phyloP scores from a whole-genome alignment of 2,329 filamentous ascomycete species.

The Colletotrichum scovillei region DNA sequence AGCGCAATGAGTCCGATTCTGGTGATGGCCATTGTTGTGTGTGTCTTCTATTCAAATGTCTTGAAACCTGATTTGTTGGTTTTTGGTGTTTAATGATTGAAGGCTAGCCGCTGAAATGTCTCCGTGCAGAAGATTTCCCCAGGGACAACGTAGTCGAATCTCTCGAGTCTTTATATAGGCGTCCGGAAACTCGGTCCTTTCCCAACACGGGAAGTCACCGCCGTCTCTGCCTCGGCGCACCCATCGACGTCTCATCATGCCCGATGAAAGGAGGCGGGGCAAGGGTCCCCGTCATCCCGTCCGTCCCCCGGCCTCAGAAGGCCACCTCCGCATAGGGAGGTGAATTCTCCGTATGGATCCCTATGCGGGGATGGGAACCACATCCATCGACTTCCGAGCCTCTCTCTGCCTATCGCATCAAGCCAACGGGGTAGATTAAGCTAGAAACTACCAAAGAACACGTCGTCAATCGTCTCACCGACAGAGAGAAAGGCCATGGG shows the following conservation, averaged over 20 bases:
- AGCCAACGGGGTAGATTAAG: background rate
- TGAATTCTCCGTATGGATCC: background rate
- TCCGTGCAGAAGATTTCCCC: too few species aligned
- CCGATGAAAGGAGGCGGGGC: background rate
- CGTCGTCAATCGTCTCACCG: background rate
- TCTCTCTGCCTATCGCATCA: background rate
- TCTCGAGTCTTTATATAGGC: constrained; percentile 12
- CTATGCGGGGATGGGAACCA: background rate
- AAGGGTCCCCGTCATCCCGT: background rate
- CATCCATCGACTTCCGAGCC: background rate
- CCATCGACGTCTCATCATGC: constrained; percentile 16
- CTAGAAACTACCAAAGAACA: background rate
- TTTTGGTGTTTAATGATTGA: background rate
- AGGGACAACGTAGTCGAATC: too few species aligned
- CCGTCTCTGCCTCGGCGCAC: constrained; percentile 5
- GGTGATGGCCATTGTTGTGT: constrained; percentile 22
- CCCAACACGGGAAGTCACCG: constrained; percentile 7
- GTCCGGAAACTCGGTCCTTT: background rate
- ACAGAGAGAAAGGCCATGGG: background rate
- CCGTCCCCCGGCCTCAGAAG: background rate
- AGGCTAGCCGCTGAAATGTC: background rate
- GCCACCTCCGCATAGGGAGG: background rate
- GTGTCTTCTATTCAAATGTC: background rate
- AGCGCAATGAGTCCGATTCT: constrained; percentile 30
- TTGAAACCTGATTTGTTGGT: too few species aligned